These are phyloP conservation scores for Cenchrus fungigraminus DNA, from an alignment of 176 grass and related monocot genomes.

Conservation along the genomic window DNA sequence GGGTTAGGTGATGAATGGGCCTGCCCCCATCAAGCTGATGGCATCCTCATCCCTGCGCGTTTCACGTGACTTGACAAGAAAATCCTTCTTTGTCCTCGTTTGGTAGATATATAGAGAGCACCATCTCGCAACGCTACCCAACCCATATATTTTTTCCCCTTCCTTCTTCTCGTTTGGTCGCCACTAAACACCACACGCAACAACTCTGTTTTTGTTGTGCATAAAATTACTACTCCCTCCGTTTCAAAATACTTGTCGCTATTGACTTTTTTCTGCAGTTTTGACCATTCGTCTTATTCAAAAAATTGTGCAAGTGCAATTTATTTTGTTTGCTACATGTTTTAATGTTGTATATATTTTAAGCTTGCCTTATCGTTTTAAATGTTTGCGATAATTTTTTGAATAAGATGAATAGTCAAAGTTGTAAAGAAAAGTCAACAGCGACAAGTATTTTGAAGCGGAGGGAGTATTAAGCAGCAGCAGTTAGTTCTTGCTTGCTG, in stretches of 20 bases:
- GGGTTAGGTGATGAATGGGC: slow-evolving; percentile 16
- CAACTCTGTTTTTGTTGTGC: not conserved
- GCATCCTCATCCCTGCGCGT: not conserved
- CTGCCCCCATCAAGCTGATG: not conserved
- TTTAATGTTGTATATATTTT: too few species aligned
- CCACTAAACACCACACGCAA: not conserved
- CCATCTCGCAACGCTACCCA: slow-evolving; percentile 35
- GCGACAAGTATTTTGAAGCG: too few species aligned
- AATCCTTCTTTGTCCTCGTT: slow-evolving; percentile 28
- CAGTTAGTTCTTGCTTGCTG: not conserved
- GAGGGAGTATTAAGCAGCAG: not conserved
- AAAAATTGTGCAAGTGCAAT: too few species aligned
- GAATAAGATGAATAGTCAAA: too few species aligned
- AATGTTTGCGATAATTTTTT: too few species aligned
- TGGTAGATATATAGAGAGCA: slow-evolving; percentile 22
- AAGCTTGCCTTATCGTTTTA: too few species aligned
- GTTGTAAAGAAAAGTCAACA: too few species aligned
- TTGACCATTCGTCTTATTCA: too few species aligned
- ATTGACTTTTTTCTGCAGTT: too few species aligned
- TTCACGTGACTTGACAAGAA: slow-evolving; percentile 47
- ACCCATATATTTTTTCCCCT: too few species aligned
- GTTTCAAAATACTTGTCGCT: too few species aligned
- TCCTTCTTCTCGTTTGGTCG: not conserved
- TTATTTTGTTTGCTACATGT: too few species aligned
- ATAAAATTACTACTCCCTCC: not conserved